Evolutionary conservation across 2,329 filamentous ascomycete genomes (phyloP).

Genomic region (Trichoderma brevicompactum): DNA sequence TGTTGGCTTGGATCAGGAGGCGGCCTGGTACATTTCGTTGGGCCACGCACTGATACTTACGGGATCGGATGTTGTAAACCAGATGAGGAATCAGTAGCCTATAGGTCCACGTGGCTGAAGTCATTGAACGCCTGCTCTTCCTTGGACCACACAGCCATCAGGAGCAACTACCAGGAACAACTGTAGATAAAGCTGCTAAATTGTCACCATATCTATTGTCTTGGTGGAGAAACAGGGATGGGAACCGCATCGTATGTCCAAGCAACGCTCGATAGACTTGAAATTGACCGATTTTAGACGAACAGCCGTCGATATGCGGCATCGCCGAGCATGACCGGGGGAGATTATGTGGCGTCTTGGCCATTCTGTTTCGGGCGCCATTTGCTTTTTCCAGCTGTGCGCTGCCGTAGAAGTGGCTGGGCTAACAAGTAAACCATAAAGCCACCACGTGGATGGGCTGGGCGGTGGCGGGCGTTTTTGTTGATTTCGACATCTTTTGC

Average conservation of each 20-base stretch:
- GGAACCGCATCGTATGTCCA: background rate
- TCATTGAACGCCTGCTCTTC: background rate
- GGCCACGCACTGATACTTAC: background rate
- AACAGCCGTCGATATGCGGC: conserved; percentile 18
- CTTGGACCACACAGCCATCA: no score
- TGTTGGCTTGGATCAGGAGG: background rate
- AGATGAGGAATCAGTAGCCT: background rate
- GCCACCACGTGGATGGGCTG: no score
- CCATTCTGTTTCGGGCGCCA: background rate
- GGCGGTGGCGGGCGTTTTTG: no score
- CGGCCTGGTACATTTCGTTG: background rate
- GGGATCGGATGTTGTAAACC: background rate
- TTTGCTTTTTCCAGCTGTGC: conserved; percentile 1
- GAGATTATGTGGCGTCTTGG: background rate
- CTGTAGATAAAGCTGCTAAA: background rate
- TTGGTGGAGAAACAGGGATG: background rate
- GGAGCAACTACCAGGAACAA: background rate
- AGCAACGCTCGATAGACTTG: background rate
- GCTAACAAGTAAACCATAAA: no score
- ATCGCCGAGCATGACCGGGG: conserved; percentile 7
- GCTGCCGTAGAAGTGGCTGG: background rate
- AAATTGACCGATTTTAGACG: conserved; percentile 9
- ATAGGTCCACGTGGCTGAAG: background rate
- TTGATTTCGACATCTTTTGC: no score
- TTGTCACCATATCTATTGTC: background rate